Base-by-base conservation (phyloP, 2,329 filamentous ascomycete genomes). In the Lasiodiplodia gonubiensis region DNA sequence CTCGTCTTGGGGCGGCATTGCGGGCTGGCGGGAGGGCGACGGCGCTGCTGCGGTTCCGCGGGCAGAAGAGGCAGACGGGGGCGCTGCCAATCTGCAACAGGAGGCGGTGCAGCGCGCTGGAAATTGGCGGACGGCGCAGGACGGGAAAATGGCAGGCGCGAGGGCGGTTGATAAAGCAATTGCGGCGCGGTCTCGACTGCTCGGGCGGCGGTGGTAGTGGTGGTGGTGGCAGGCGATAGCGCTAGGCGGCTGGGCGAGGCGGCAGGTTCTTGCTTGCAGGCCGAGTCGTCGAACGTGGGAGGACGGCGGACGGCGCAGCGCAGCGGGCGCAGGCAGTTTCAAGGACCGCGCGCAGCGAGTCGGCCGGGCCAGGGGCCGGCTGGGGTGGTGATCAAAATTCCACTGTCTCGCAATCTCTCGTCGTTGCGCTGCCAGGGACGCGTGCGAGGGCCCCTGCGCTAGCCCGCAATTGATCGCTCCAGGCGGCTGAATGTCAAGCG, bases 1-100 rank as follows among this genome's bases (percentile, higher is more conserved):
- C 52, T 67, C 66, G 37, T 61, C 37, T 3, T n/a, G 39, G 42
- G 48, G 53, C 37, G 66, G 42, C 66, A 67, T 67, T 42, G 37
- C 42, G 55, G 11, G 42, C 42, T 46, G 42, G 42, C n/a, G 42
- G 30, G 48, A 18, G 25, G 49, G 57, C 35, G 35, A 16, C 11
- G 54, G 21, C 23, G 12, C 35, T 11, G 54, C 54, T 59, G 30
- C 33, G 35, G 53, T 46, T 46, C 42, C 42, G 35, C 55, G 25
- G 55, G 55, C 30, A 30, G 35, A 37, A 16, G 42, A 63, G 59
- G 59, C 59, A 63, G 59, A n/a, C 23, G 57, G 57, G 46, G 48
- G 25, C 39, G 57, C 57, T 61, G 57, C 57, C 57, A 61, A 49
- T 61, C 25, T 49, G 57, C 57, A 42, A 33, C 57, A 61, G 25